phyloP scores from a whole-genome alignment of 257 asterid species.

The Solanum dulcamara region DNA sequence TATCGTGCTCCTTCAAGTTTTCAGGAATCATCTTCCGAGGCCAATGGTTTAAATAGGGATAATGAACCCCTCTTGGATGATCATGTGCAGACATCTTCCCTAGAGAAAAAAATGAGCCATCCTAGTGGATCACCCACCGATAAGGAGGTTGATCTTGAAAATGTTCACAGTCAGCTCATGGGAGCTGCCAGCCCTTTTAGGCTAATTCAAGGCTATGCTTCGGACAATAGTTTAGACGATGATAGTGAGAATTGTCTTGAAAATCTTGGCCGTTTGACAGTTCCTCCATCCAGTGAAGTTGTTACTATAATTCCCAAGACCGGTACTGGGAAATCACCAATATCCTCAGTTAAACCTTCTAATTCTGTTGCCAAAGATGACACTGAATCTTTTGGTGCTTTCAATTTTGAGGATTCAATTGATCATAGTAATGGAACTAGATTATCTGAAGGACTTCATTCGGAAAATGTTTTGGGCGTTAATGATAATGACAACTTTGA shows the following conservation, averaged over 20 bases:
- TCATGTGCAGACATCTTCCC: conserved; percentile 11
- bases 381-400: conserved; percentile 4
- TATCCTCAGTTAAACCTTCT: conserved; percentile 16
- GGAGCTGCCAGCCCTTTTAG: conserved; percentile 33
- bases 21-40: conserved; percentile 11
- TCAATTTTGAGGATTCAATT: conserved; percentile 15
- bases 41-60: conserved; percentile 20
- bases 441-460: conserved; percentile 10
- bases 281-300: conserved; percentile 9
- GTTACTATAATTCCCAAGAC: conserved; percentile 17
- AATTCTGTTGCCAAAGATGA: conserved; percentile 17
- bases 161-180: conserved; percentile 23
- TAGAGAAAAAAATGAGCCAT: conserved; percentile 10
- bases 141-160: conserved; percentile 23
- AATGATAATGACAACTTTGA: conserved; percentile 13
- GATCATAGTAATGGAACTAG: conserved; percentile 12
- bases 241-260: conserved; percentile 19
- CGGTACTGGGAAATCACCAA: conserved; percentile 5
- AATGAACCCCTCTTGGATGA: conserved; percentile 9
- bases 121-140: conserved; percentile 10
- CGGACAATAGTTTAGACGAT: conserved; percentile 40
- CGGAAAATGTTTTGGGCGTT: conserved; percentile 11
- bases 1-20: conserved; percentile 6
- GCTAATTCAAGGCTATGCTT: conserved; percentile 47
- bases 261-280: conserved; percentile 12